Percentiles rank a stretch among this genome's conserved stretches.
Evolutionary conservation across 1,284 basidiomycete species (phyloP).

Genomic region (Ceratobasidium theobromae): DNA sequence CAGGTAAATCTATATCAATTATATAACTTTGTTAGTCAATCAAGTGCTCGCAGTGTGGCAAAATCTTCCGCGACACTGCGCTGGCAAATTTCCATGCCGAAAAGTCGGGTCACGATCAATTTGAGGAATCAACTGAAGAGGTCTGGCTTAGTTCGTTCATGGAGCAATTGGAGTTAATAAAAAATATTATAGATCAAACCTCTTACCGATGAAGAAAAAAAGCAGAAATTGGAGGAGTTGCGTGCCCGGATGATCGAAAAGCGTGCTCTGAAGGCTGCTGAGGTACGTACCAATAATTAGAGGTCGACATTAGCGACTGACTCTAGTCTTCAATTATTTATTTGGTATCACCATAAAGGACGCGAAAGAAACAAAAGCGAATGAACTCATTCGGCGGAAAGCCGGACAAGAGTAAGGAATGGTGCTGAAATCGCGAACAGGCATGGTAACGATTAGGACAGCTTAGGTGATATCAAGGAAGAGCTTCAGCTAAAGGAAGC

Average conservation of each 20-base stretch:
- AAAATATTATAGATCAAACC: conserved; percentile 69
- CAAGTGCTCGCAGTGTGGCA: conserved; percentile 79
- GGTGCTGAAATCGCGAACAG: too few species aligned
- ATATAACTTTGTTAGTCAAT: conserved; percentile 56
- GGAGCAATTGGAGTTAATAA: not conserved
- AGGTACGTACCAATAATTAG: too few species aligned
- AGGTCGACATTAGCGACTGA: too few species aligned
- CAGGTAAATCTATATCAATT: conserved; percentile 60
- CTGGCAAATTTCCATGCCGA: conserved; percentile 94
- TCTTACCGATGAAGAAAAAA: conserved; percentile 93
- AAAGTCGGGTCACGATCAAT: conserved; percentile 91
- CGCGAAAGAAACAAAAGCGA: conserved; percentile 68
- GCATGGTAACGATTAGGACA: too few species aligned
- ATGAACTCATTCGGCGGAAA: conserved; percentile 81
- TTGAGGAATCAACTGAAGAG: conserved; percentile 95
- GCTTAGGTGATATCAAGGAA: conserved; percentile 67
- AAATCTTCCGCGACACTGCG: conserved; percentile 84
- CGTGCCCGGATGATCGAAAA: conserved; percentile 77
- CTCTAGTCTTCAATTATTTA: too few species aligned
- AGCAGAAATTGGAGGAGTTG: conserved; percentile 76
- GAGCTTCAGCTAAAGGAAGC: conserved; percentile 78
- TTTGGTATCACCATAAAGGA: too few species aligned
- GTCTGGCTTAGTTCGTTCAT: conserved; percentile 46
- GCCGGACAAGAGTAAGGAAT: conserved; percentile 90
- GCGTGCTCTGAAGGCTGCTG: conserved; percentile 64